Base-by-base conservation (phyloP, 352 stramenopile species). In the Nothophytophthora sp. region DNA sequence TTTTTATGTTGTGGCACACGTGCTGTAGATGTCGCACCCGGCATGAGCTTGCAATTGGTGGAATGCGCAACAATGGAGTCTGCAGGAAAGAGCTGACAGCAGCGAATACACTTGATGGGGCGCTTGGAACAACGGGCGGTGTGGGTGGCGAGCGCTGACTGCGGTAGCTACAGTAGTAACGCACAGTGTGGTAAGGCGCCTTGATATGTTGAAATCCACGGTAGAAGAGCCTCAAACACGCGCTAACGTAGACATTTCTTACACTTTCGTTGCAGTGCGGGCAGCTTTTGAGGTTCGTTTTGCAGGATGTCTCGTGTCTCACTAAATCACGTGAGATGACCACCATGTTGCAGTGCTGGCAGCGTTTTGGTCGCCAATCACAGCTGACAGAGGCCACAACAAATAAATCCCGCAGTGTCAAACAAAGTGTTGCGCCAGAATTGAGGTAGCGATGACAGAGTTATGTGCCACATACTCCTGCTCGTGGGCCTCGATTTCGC, bases 31-130 rank as follows among this genome's bases (percentile, higher is more conserved):
- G 11, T 45, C 16, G 27, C 28, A 12, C 25, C 32, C 10, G 68
- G 66, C 2, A 79, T 61, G 24, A 73, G 83, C 32, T 84, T 89
- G 64, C 82, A 92, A 30, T 55, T 83, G 0, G 73, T 89, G 6
- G 77, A 88, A 47, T 92, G 82, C 1, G 73, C 66, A 30, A 90
- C 79, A 29, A 90, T 90, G 15, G 71, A 60, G 42, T 92, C 82
- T 0, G 82, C 79, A 12, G 82, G 76, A 40, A 90, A 90, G 28
- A 86, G 65, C 41, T 92, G 74, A 25, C 73, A 88, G 52, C 82
- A 92, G 16, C 82, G 82, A 62, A 90, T 90, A 35, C 82, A 90
- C 49, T 92, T 92, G 53, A 92, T 90, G 3, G 80, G 80, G 2
- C 82, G 75, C 56, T 90, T 90, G 8, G 76, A 63, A 22, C 82